Percentiles rank a stretch among this genome's conserved stretches.
These are phyloP conservation scores for Pistacia integerrima DNA, from an alignment of 345 rosid species.

Conservation along the genomic window DNA sequence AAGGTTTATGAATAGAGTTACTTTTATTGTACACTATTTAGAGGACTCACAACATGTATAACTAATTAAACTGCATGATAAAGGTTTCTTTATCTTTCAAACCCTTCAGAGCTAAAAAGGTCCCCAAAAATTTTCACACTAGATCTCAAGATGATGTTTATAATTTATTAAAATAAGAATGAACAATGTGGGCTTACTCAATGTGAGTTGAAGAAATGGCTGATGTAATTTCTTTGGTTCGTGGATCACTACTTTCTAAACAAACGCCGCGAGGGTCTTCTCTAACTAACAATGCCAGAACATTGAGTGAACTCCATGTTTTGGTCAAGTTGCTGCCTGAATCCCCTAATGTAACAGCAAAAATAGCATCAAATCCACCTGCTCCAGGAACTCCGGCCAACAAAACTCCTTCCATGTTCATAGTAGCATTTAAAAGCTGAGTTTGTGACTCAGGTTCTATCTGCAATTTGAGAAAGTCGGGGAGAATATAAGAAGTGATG, in stretches of 20 bases:
- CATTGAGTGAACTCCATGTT: slow-evolving; percentile 73
- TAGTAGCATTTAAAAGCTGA: slow-evolving; percentile 74
- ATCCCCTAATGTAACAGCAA: slow-evolving; percentile 73
- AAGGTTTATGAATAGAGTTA: background rate
- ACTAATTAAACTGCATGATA: background rate
- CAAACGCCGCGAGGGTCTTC: slow-evolving; percentile 92
- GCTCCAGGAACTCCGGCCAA: slow-evolving; percentile 97
- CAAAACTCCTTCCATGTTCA: slow-evolving; percentile 83
- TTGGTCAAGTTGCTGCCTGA: slow-evolving; percentile 52
- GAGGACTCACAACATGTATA: background rate
- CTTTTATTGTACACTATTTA: background rate
- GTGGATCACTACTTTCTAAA: slow-evolving; percentile 80
- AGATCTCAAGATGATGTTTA: background rate
- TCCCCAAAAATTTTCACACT: background rate
- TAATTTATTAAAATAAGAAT: slow-evolving; percentile 9
- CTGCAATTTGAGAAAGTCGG: slow-evolving; percentile 48
- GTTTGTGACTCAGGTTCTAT: slow-evolving; percentile 89
- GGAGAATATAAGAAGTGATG: background rate
- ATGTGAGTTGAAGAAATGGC: slow-evolving; percentile 60
- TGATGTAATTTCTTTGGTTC: slow-evolving; percentile 56
- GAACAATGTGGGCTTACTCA: slow-evolving; percentile 31
- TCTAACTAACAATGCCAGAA: slow-evolving; percentile 79
- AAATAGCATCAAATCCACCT: slow-evolving; percentile 95
- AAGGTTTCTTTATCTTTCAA: background rate
- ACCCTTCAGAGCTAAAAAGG: slow-evolving; percentile 6